Base-by-base conservation (phyloP, 1,139 yeast species). In the Arxiozyma bovina region DNA sequence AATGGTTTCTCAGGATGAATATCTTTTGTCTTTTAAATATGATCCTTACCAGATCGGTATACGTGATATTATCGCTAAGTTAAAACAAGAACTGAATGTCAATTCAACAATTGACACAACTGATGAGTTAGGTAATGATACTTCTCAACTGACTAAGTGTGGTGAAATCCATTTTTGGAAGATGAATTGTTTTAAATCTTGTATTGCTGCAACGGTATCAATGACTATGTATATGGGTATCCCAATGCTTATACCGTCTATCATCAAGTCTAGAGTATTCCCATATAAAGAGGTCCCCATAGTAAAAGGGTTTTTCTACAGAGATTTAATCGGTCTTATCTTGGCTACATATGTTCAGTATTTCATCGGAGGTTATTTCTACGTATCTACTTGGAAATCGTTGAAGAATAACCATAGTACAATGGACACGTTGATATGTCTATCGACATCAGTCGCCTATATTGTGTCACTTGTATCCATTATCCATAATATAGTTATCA, bases 351-450 rank as follows among this genome's bases (percentile, higher is more conserved):
- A 85, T 61, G 76, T 91, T 48, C 93, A 88, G 65, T 81, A 87
- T 62, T 56, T 54, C 53, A 59, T 78, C 83, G 57, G 98, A 87
- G 1, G 64, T 11, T 76, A 77, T 42, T 93, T 89, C 64, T 81
- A 82, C 67, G 74, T 70, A 51, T 84, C 87, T 56, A 81, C 94
- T 12, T 75, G 72, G 63, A 78, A 77, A 50, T 85, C 95, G n/a
- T 59, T 90, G 20, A 74, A 74, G 54, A 89, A 86, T 61, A 77
- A 82, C 8, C 77, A 86, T 50, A 96, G 97, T n/a, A 90, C 94
- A 22, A 94, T 94, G 99, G 99, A 94, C 70, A 89, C 91, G 1
- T 76, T 94, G 58, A 93, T 94, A 42, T 83, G 87, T 55, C 75
- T 87, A 38, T 89, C 97, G 3, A 90, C 97, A 0, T 74, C 85